phyloP scores from a whole-genome alignment of 495 filamentous ascomycete genomes.

The Geoglossum glabrum region DNA sequence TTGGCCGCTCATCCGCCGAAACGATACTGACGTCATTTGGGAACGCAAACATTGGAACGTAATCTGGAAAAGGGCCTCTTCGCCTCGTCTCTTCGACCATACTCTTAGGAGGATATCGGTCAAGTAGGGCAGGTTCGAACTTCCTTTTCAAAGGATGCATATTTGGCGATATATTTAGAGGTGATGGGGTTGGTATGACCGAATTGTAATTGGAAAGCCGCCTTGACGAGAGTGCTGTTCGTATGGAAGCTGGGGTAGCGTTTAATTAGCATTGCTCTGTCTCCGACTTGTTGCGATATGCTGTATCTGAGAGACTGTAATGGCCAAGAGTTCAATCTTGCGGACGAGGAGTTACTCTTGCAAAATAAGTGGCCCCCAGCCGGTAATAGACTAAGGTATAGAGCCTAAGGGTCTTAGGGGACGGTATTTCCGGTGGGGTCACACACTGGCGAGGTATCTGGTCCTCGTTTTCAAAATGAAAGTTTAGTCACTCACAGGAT shows the following conservation, averaged over 20 bases:
- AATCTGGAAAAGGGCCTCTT: slow-evolving; percentile 82
- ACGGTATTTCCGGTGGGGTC: not conserved
- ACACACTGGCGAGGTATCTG: not conserved
- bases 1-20: slow-evolving; percentile 78
- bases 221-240: slow-evolving; percentile 42
- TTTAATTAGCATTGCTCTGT: slow-evolving; percentile 6
- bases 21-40: slow-evolving; percentile 95
- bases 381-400: not conserved
- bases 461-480: not conserved
- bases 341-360: not conserved
- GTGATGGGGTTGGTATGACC: slow-evolving; percentile 84
- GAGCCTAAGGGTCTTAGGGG: not conserved
- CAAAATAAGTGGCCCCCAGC: not conserved
- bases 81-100: slow-evolving; percentile 64
- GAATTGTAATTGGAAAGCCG: slow-evolving; percentile 95
- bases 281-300: not conserved
- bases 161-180: slow-evolving; percentile 67
- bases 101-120: slow-evolving; percentile 73
- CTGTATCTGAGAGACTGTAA: not conserved
- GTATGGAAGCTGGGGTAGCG: slow-evolving; percentile 51
- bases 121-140: slow-evolving; percentile 84
- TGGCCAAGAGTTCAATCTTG: not conserved
- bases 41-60: slow-evolving; percentile 97
- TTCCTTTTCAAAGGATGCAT: slow-evolving; percentile 89
- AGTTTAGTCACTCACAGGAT: slow-evolving; percentile 38